phyloP scores from a whole-genome alignment of 257 asterid genomes.

The Solanum etuberosum region DNA sequence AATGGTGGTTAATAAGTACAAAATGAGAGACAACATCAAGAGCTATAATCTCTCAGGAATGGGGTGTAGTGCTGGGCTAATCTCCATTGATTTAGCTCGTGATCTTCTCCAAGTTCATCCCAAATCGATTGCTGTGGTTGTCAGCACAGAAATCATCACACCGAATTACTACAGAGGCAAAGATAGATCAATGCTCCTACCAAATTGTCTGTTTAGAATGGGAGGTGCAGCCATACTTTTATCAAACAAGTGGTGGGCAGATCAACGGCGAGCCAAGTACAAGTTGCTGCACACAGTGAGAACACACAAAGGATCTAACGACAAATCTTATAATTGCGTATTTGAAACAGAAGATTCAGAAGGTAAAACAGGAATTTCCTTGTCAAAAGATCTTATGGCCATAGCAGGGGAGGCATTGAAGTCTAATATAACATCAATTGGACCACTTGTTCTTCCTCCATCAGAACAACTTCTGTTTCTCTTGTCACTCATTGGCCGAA shows the following conservation, averaged over 20 bases:
- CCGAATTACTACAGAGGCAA: constrained; percentile 18
- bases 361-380: constrained; percentile 16
- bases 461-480: constrained; percentile 15
- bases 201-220: constrained; percentile 22
- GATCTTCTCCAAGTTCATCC: constrained; percentile 14
- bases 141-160: constrained; percentile 21
- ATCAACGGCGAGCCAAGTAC: constrained; percentile 9
- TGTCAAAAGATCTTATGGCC: constrained; percentile 20
- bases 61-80: constrained; percentile 52
- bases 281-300: constrained; percentile 11
- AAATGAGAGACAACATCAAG: constrained; percentile 39
- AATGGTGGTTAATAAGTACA: constrained; percentile 56
- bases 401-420: constrained; percentile 23
- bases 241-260: constrained; percentile 7
- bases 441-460: constrained; percentile 20
- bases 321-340: constrained; percentile 13
- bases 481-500: background rate
- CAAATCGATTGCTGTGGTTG: constrained; percentile 4
- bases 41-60: constrained; percentile 57
- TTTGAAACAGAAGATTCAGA: constrained; percentile 10
- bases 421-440: constrained; percentile 21
- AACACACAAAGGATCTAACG: constrained; percentile 13
- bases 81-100: constrained; percentile 19
- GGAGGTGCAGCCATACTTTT: constrained; percentile 18
- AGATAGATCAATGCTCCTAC: constrained; percentile 24